Conservation (phyloP, 2,329 filamentous ascomycete genomes). For the Colletotrichum scovillei region DNA sequence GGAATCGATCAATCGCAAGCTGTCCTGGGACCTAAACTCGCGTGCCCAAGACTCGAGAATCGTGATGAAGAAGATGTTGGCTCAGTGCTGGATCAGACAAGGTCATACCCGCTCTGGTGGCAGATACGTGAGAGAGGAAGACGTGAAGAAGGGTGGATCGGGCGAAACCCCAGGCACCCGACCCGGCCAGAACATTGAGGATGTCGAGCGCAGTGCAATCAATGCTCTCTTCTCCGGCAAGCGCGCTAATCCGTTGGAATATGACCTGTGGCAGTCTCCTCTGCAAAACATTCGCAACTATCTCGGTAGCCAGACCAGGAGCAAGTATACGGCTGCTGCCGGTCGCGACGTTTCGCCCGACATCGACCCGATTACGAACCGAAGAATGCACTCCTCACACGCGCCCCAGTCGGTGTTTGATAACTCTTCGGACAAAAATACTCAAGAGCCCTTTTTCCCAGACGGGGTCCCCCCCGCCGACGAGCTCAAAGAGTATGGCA, state of each 20-base stretch:
- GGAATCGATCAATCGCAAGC: constrained; percentile 55
- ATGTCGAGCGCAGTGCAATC: constrained; percentile 57
- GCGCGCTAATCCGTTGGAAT: constrained; percentile 35
- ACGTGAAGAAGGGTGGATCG: constrained; percentile 49
- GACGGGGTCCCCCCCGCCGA: constrained; percentile 47
- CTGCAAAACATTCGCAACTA: constrained; percentile 49
- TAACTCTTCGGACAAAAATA: constrained; percentile 8
- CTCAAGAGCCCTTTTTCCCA: constrained; percentile 43
- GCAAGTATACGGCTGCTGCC: constrained; percentile 14
- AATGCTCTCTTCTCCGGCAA: constrained; percentile 55
- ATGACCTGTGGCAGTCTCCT: constrained; percentile 45
- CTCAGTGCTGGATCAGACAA: constrained; percentile 51
- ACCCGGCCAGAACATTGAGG: constrained; percentile 55
- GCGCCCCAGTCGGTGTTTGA: constrained; percentile 32
- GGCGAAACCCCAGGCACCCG: constrained; percentile 51
- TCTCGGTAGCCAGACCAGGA: constrained; percentile 37
- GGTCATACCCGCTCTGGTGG: constrained; percentile 39
- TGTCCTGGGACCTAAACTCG: constrained; percentile 58
- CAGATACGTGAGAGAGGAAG: constrained; percentile 49
- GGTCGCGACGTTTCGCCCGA: constrained; percentile 47
- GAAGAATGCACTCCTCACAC: constrained; percentile 51
- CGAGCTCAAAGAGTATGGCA: constrained; percentile 50
- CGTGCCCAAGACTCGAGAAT: constrained; percentile 48
- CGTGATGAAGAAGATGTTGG: constrained; percentile 54
- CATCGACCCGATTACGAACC: constrained; percentile 71